Evolutionary conservation across 495 filamentous ascomycete species (phyloP).

Genomic region (Hypoxylon lienhwacheense): DNA sequence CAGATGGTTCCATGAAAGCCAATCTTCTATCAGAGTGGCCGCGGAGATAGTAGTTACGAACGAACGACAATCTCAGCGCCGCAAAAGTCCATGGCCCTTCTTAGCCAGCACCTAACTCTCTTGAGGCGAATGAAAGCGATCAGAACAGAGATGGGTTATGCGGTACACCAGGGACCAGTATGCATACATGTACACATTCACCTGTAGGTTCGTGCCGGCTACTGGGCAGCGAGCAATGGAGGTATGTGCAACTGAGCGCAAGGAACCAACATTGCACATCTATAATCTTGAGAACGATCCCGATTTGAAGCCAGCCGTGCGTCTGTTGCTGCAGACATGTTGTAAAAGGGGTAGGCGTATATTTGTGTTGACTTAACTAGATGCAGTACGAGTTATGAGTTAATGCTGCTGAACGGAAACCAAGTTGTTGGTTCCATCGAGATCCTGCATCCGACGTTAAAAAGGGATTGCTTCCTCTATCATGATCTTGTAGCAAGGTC

Average conservation of each 20-base stretch:
- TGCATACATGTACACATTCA: slow-evolving; percentile 49
- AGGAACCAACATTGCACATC: slow-evolving; percentile 46
- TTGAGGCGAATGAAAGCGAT: slow-evolving; percentile 52
- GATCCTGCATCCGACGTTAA: slow-evolving; percentile 20
- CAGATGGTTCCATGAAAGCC: neutral
- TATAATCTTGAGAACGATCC: slow-evolving; percentile 57
- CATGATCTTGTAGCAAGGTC: neutral
- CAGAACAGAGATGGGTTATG: slow-evolving; percentile 50
- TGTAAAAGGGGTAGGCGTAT: slow-evolving; percentile 6
- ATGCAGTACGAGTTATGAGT: slow-evolving; percentile 11
- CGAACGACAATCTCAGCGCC: slow-evolving; percentile 36
- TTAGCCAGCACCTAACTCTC: slow-evolving; percentile 53
- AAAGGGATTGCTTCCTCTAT: neutral
- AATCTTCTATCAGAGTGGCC: neutral
- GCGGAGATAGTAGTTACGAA: slow-evolving; percentile 1
- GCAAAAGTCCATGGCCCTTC: slow-evolving; percentile 49
- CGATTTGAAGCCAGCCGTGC: slow-evolving; percentile 37
- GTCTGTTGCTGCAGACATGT: neutral
- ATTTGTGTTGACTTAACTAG: slow-evolving; percentile 4
- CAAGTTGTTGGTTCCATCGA: slow-evolving; percentile 10
- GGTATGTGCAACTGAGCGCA: slow-evolving; percentile 44
- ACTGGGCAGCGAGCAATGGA: no score
- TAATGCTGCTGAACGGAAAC: slow-evolving; percentile 9
- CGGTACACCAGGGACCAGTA: slow-evolving; percentile 44
- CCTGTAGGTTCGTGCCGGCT: slow-evolving; percentile 54